These are phyloP conservation scores for Phtheirospermum japonicum DNA, from an alignment of 257 asterid genomes.

Conservation along the genomic window DNA sequence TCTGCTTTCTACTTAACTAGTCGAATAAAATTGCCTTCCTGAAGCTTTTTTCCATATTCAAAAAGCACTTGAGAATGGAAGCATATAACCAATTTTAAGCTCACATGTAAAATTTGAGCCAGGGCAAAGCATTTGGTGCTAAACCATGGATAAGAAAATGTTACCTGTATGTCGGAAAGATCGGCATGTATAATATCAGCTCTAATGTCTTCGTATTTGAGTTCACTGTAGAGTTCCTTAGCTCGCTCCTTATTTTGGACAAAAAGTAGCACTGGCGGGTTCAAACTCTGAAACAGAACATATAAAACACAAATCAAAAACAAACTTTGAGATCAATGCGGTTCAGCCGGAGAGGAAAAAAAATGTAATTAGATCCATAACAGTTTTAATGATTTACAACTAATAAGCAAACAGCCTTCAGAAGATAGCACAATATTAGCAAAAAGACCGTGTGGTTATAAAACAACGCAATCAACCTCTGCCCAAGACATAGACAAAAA, in stretches of 20 bases:
- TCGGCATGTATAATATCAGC: constrained; percentile 74
- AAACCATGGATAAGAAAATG: constrained; percentile 7
- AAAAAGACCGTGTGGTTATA: background rate
- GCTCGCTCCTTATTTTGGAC: constrained; percentile 83
- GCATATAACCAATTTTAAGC: background rate
- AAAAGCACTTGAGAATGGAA: background rate
- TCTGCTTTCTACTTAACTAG: background rate
- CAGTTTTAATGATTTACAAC: background rate
- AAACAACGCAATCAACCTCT: too few species aligned
- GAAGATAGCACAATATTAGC: background rate
- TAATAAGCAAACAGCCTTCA: constrained; percentile 5
- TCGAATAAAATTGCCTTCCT: background rate
- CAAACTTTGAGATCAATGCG: too few species aligned
- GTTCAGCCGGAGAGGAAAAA: background rate
- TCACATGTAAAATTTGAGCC: background rate
- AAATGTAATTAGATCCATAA: background rate
- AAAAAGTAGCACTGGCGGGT: constrained; percentile 71
- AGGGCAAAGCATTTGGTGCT: background rate
- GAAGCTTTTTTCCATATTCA: background rate
- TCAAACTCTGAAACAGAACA: constrained; percentile 52
- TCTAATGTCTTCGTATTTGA: constrained; percentile 59
- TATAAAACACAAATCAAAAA: too few species aligned
- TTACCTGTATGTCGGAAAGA: constrained; percentile 59
- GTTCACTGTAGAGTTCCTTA: constrained; percentile 55
- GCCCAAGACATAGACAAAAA: background rate